Base-by-base conservation (phyloP, 495 filamentous ascomycete genomes). In the Hypoxylon perforatum region DNA sequence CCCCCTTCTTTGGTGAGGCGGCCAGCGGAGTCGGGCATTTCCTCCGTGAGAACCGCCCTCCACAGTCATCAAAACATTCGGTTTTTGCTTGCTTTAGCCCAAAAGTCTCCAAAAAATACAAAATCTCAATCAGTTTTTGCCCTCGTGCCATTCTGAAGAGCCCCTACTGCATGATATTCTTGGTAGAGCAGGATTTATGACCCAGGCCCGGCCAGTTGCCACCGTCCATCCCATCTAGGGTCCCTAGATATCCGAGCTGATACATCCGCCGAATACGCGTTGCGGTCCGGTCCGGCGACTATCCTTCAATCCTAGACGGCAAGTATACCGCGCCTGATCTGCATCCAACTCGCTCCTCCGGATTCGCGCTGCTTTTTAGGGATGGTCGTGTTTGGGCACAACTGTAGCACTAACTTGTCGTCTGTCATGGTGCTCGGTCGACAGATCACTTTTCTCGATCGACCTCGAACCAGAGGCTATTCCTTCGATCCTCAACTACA, bases 51-150 rank as follows among this genome's bases (percentile, higher is more conserved):
- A 70, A 59, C 51, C 44, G 62, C 67, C 67, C 67, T 70, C 67
- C 67, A 70, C 67, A 61, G 61, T 70, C 67, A 70, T 70, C 67
- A 70, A 70, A 70, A 70, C 47, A 70, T 62, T 66, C 53, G 58
- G 38, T 70, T 70, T 67, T 70, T 62, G 45, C 57, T 58, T 58
- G 62, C 52, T 25, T 66, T 61, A 51, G 46, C 60, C 61, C 58
- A 62, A 70, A 70, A 62, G 67, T 70, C 67, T 70, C 67, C 67
- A 70, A 70, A 63, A 70, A 62, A 53, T 58, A 62, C 62, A 65
- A 65, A 63, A 65, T 58, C 67, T 69, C 66, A 64, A 66, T 70
- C 54, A 54, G 36, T 55, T 65, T 70, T 61, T 62, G 62, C 67
- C 57, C 61, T 70, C 62, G 67, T 70, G 62, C 62, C 48, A 57